phyloP scores from a whole-genome alignment of 345 rosid species.

The Rhizophora mangle region DNA sequence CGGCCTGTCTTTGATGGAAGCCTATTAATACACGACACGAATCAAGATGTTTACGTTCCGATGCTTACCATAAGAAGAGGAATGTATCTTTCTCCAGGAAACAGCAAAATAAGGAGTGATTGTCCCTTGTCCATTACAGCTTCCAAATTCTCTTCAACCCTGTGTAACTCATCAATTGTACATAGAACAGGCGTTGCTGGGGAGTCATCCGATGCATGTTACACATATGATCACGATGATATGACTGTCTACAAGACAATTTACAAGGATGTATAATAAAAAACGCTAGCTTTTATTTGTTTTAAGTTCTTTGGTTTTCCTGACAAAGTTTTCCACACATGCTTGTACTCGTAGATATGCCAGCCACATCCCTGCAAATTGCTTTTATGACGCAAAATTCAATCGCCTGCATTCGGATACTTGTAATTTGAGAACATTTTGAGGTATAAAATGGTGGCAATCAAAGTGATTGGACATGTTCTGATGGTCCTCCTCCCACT shows the following conservation, averaged over 20 bases:
- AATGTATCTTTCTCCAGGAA: slow-evolving; percentile 18
- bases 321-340: too few relatives aligned
- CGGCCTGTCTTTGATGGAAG: slow-evolving; percentile 7
- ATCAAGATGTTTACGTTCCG: background rate
- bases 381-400: too few relatives aligned
- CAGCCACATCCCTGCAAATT: too few relatives aligned
- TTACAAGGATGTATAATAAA: background rate
- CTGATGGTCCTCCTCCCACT: too few relatives aligned
- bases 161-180: background rate
- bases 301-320: too few relatives aligned
- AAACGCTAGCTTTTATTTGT: background rate
- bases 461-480: too few relatives aligned
- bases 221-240: background rate
- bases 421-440: too few relatives aligned
- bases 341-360: too few relatives aligned
- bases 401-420: too few relatives aligned
- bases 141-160: slow-evolving; percentile 15
- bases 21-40: slow-evolving; percentile 1
- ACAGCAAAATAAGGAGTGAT: background rate
- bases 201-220: background rate
- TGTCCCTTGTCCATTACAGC: slow-evolving; percentile 16
- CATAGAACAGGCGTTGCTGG: background rate
- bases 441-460: too few relatives aligned
- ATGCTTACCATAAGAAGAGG: background rate
- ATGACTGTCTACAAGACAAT: background rate